Conservation (phyloP, 106 monocot species). For the Acorus gramineus region DNA sequence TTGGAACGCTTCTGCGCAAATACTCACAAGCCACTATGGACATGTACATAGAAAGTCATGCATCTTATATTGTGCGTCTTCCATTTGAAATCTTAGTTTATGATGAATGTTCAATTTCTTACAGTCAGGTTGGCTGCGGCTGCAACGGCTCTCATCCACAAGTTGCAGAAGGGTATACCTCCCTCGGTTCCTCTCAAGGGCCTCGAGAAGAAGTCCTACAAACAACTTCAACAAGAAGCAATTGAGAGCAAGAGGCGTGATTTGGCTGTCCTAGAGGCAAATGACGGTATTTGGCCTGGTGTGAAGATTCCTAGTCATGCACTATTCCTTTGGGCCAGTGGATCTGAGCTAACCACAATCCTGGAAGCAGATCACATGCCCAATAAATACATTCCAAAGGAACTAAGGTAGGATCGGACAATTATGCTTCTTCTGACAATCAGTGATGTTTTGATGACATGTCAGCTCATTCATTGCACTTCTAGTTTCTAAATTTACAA, state of each 20-base stretch:
- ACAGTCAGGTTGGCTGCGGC: constrained; percentile 78
- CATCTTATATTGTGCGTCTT: background rate
- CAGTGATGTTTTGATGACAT: too few species aligned
- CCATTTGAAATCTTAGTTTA: background rate
- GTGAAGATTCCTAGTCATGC: constrained; percentile 82
- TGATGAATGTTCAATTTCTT: background rate
- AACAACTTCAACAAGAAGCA: constrained; percentile 74
- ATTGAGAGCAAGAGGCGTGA: constrained; percentile 84
- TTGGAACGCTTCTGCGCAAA: too few species aligned
- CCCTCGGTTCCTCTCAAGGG: constrained; percentile 75
- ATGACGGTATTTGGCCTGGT: constrained; percentile 80
- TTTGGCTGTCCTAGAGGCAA: constrained; percentile 81
- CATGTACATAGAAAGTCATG: too few species aligned
- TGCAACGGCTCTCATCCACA: constrained; percentile 71
- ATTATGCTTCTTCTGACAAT: too few species aligned
- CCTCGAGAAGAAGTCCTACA: constrained; percentile 70
- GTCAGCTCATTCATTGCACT: too few species aligned
- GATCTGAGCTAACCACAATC: constrained; percentile 66
- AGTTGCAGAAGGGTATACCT: constrained; percentile 65
- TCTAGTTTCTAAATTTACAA: too few species aligned
- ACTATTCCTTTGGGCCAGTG: constrained; percentile 86
- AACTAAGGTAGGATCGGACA: constrained; percentile 35
- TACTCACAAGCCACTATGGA: too few species aligned
- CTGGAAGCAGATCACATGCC: constrained; percentile 80
- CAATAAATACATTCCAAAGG: constrained; percentile 76